Evolutionary conservation across 768 basidiomycete species (phyloP).

Genomic region (Termitomyces sp.): DNA sequence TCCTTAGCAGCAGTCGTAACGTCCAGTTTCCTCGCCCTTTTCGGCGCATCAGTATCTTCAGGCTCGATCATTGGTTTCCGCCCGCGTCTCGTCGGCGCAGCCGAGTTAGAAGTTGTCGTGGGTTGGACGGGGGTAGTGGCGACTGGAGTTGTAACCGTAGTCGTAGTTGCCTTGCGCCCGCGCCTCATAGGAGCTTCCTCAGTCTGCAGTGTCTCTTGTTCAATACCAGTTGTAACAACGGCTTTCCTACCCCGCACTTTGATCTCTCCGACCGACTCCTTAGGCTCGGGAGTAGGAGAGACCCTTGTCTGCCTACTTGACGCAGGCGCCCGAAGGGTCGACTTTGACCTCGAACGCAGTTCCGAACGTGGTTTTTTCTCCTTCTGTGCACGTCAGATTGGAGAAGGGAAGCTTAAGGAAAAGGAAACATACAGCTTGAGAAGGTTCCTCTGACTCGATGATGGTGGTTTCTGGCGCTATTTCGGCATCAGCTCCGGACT

Average conservation of each 20-base stretch:
- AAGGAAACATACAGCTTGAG: background rate
- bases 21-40: background rate
- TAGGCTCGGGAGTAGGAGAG: background rate
- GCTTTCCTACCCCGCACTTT: constrained; percentile 12
- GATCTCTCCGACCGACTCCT: background rate
- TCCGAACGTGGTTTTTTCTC: background rate
- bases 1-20: constrained; percentile 1
- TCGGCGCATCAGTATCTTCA: constrained; percentile 10
- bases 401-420: too few relatives aligned
- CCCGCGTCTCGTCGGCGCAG: background rate
- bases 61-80: constrained; percentile 14
- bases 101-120: background rate
- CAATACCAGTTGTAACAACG: constrained; percentile 7
- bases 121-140: background rate
- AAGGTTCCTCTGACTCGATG: background rate
- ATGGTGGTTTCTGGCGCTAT: background rate
- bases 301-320: background rate
- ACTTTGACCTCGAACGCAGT: constrained; percentile 3
- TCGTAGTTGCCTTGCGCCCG: constrained; percentile 12
- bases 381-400: background rate
- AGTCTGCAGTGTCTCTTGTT: constrained; percentile 1
- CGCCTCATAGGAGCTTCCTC: constrained; percentile 9
- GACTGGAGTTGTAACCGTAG: background rate
- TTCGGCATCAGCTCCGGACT: background rate
- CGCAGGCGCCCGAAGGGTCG: background rate